A percentile compares a stretch with the other conserved stretches of the same genome.
phyloP scores from a whole-genome alignment of 2,329 filamentous ascomycete species.

The Hypoxylon sp. region DNA sequence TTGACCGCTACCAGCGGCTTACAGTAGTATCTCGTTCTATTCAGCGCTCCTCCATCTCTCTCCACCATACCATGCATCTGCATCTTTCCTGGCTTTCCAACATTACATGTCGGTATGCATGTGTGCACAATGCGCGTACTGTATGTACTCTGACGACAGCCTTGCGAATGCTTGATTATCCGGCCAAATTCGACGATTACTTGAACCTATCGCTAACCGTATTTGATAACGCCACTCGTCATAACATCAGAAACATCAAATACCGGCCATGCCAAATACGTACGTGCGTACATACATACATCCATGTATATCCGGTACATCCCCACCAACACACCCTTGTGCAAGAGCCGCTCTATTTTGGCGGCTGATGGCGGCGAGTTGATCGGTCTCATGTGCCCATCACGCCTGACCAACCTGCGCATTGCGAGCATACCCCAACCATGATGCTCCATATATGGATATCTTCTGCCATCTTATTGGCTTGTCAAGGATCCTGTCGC shows the following conservation, averaged over 20 bases:
- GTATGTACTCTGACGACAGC: not conserved
- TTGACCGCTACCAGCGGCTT: slow-evolving; percentile 16
- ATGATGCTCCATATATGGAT: slow-evolving; percentile 32
- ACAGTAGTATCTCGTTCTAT: not conserved
- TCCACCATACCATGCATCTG: not conserved
- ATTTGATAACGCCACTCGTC: not conserved
- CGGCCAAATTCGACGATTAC: not conserved
- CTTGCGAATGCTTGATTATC: not conserved
- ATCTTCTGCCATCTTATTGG: slow-evolving; percentile 35
- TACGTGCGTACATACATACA: not conserved
- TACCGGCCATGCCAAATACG: not conserved
- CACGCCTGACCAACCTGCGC: slow-evolving; percentile 40
- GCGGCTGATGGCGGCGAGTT: slow-evolving; percentile 32
- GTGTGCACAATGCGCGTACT: not conserved
- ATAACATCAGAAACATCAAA: not conserved
- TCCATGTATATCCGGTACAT: not conserved
- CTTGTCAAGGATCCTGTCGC: slow-evolving; percentile 8
- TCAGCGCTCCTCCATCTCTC: slow-evolving; percentile 3
- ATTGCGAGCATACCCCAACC: slow-evolving; percentile 21
- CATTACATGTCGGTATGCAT: not conserved
- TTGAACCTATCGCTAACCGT: not conserved
- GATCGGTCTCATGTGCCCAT: slow-evolving; percentile 38
- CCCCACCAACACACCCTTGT: slow-evolving; percentile 20
- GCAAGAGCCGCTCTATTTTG: slow-evolving; percentile 29
- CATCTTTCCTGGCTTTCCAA: not conserved